A percentile compares a stretch with the other conserved stretches of the same genome.
Evolutionary conservation across 1,284 basidiomycete genomes (phyloP).

Genomic region (Takashimella koratensis): DNA sequence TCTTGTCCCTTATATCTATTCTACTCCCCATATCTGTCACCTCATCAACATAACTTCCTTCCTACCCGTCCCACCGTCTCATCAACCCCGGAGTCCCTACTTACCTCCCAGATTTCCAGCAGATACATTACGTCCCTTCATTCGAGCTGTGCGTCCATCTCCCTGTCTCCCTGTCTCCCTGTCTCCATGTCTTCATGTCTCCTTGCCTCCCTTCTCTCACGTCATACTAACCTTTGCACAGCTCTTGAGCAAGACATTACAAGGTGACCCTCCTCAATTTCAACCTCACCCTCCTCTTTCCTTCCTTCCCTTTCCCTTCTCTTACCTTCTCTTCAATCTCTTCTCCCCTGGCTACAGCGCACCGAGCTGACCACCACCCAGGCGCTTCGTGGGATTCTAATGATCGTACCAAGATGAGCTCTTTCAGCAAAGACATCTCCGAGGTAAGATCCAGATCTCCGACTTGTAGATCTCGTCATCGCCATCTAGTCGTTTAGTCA

Average conservation of each 20-base stretch:
- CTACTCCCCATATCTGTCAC: too few relatives aligned
- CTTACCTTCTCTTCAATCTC: too few relatives aligned
- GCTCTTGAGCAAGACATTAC: constrained; percentile 29
- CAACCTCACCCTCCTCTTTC: too few relatives aligned
- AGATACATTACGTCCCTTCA: constrained; percentile 33
- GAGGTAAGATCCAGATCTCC: constrained; percentile 41
- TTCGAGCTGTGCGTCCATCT: constrained; percentile 24
- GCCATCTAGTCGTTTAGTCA: too few relatives aligned
- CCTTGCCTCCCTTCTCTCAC: too few relatives aligned
- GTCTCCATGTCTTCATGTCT: not conserved
- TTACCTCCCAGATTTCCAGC: constrained; percentile 24
- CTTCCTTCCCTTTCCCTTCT: too few relatives aligned
- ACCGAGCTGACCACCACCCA: too few relatives aligned
- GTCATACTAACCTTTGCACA: too few relatives aligned
- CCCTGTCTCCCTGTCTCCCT: not conserved
- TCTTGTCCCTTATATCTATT: not conserved
- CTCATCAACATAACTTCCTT: too few relatives aligned
- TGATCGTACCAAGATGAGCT: constrained; percentile 31
- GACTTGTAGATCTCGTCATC: too few relatives aligned
- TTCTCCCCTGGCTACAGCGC: too few relatives aligned
- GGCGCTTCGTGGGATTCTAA: constrained; percentile 31
- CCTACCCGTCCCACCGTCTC: not conserved
- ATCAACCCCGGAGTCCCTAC: not conserved
- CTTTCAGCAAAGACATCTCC: constrained; percentile 38
- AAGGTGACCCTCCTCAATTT: too few relatives aligned